Evolutionary conservation across 2,329 filamentous ascomycete species (phyloP), one percentile per base, ranked within the genome.

Genomic region (Fusarium praegraminearum): DNA sequence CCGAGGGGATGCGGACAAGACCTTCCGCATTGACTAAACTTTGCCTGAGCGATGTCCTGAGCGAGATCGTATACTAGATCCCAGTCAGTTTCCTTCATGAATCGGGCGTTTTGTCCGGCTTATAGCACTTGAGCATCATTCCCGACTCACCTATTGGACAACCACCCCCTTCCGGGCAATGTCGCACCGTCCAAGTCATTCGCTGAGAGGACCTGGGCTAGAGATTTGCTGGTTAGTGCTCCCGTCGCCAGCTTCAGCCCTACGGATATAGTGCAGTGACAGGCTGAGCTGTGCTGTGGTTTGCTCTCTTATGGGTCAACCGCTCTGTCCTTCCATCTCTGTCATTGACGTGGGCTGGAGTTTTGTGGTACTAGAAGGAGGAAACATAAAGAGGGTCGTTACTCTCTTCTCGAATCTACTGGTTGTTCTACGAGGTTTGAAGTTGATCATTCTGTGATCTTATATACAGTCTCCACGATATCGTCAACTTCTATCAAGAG

Each of bases 361-460:
- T 36, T 51, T 36, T 24, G 66, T 70, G 49, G 43, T 51, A 69
- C 66, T 20, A 13, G 38, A 24, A 15, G 40, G 38, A 47, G 44
- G 9, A 57, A 52, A 16, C 66, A 69, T 69, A 69, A 69, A 69
- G 66, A 57, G 56, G 24, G 8, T 44, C 33, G 36, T n/a, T 35
- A n/a, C 11, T 43, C 61, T 57, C 50, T 16, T 16, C 16, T 41
- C n/a, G 7, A 36, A 28, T 41, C n/a, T 11, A 15, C 18, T 36
- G 7, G 18, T 40, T 22, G 7, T 26, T 12, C 18, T 40, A 15
- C 16, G 9, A 15, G 11, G 36, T 26, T 55, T 38, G 35, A 18
- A 32, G 43, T 63, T 36, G 9, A n/a, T 26, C 24, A 44, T 28
- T 15, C 22, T 45, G 35, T 57, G 57, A n/a, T 40, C 5, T 26